These are phyloP conservation scores for Saccharomyces hybrid DNA, from an alignment of 1,139 yeast species.

Conservation along the genomic window DNA sequence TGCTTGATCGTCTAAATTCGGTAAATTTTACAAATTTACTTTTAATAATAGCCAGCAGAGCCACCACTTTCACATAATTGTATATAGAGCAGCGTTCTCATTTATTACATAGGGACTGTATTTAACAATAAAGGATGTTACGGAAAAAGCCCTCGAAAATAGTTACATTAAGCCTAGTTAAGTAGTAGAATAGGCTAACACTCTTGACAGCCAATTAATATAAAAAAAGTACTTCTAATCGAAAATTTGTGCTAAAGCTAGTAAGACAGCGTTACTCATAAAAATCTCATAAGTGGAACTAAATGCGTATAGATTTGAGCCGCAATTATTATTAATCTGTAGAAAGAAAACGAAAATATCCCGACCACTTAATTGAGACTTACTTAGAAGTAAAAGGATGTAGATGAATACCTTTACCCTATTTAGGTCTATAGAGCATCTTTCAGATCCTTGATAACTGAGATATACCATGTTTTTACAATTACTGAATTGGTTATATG, in stretches of 20 bases:
- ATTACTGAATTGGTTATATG: background rate
- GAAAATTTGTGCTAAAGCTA: background rate
- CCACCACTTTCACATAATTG: background rate
- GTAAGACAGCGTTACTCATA: background rate
- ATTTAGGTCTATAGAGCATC: background rate
- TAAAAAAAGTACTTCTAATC: background rate
- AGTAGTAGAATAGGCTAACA: background rate
- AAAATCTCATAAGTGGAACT: background rate
- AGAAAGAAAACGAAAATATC: background rate
- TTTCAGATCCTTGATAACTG: background rate
- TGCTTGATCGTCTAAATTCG: background rate
- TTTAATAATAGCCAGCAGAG: background rate
- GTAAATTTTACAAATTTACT: background rate
- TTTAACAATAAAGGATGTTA: background rate
- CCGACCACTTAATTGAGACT: background rate
- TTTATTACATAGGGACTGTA: background rate
- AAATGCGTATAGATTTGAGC: background rate
- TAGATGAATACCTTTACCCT: background rate
- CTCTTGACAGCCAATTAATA: background rate
- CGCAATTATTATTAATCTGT: background rate
- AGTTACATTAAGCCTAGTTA: background rate
- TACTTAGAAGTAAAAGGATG: background rate
- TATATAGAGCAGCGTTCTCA: background rate
- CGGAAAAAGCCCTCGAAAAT: background rate
- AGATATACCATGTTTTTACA: background rate